Evolutionary conservation across 106 monocot species (phyloP).

Genomic region (Iris macrosiphon): DNA sequence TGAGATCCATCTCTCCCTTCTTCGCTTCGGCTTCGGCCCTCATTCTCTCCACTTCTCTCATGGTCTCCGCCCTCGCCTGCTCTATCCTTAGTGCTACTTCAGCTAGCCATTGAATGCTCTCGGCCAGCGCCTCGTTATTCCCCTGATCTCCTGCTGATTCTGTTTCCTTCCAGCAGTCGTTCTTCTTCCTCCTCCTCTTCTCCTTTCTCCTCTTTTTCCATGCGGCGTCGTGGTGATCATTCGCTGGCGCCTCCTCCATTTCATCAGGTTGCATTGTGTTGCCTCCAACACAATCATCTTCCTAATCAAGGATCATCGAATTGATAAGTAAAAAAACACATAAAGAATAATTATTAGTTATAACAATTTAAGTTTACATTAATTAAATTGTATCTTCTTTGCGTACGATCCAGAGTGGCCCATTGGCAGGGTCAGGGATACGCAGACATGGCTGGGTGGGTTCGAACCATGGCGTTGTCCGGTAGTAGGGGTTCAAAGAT

Average conservation of each 20-base stretch:
- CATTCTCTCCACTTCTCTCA: slow-evolving; percentile 17
- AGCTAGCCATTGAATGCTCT: slow-evolving; percentile 7
- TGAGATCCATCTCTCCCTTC: slow-evolving; percentile 22
- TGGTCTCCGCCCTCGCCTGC: slow-evolving; percentile 10
- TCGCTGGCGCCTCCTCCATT: neutral
- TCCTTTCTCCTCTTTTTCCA: neutral
- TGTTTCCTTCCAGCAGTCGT: neutral
- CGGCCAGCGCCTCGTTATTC: neutral
- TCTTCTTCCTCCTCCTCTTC: slow-evolving; percentile 8
- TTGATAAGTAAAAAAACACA: too few relatives aligned
- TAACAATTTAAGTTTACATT: too few relatives aligned
- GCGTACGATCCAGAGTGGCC: too few relatives aligned
- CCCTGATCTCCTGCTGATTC: neutral
- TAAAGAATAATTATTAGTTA: too few relatives aligned
- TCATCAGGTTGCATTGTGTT: neutral
- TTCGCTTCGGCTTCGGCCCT: slow-evolving; percentile 14
- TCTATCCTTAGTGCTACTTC: slow-evolving; percentile 12
- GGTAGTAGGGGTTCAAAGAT: too few relatives aligned
- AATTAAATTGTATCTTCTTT: too few relatives aligned
- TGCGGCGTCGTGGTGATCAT: neutral
- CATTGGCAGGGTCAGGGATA: too few relatives aligned
- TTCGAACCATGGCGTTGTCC: too few relatives aligned
- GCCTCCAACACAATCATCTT: neutral
- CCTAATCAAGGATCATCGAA: too few relatives aligned
- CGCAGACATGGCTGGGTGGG: too few relatives aligned